These are phyloP conservation scores for Thymus mandschuricus DNA, from an alignment of 257 asterid genomes.

Conservation along the genomic window DNA sequence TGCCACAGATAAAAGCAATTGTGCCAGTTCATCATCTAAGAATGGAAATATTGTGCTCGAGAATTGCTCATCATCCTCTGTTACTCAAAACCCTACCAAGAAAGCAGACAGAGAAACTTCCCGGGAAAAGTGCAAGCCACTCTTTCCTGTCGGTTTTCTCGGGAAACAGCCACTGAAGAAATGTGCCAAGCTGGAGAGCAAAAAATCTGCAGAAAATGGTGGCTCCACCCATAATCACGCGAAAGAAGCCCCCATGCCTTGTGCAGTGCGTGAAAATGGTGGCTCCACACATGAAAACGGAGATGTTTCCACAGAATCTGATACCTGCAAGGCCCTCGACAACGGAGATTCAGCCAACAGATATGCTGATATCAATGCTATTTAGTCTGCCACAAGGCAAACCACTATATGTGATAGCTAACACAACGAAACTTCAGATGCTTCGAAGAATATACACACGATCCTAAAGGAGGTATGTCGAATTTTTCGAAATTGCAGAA, in stretches of 20 bases:
- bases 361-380: conserved; percentile 18
- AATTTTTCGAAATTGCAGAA: conserved; percentile 17
- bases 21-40: conserved; percentile 30
- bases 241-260: conserved; percentile 28
- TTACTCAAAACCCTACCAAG: conserved; percentile 33
- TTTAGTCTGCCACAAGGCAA: too few relatives aligned
- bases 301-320: conserved; percentile 34
- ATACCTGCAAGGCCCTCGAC: conserved; percentile 30
- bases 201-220: conserved; percentile 21
- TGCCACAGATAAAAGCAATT: conserved; percentile 27
- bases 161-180: conserved; percentile 47
- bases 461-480: conserved; percentile 15
- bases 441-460: background rate
- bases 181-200: conserved; percentile 28
- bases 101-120: conserved; percentile 38
- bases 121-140: conserved; percentile 52
- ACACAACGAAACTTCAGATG: background rate
- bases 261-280: conserved; percentile 38
- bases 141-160: conserved; percentile 67
- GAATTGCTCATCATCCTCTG: conserved; percentile 33
- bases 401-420: too few relatives aligned
- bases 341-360: conserved; percentile 36
- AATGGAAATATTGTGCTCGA: conserved; percentile 23
- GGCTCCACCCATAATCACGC: conserved; percentile 22
- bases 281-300: conserved; percentile 33